Evolutionary conservation across 2,329 filamentous ascomycete species (phyloP), one percentile per base, ranked within the genome.

Genomic region (Fusarium albosuccineum): DNA sequence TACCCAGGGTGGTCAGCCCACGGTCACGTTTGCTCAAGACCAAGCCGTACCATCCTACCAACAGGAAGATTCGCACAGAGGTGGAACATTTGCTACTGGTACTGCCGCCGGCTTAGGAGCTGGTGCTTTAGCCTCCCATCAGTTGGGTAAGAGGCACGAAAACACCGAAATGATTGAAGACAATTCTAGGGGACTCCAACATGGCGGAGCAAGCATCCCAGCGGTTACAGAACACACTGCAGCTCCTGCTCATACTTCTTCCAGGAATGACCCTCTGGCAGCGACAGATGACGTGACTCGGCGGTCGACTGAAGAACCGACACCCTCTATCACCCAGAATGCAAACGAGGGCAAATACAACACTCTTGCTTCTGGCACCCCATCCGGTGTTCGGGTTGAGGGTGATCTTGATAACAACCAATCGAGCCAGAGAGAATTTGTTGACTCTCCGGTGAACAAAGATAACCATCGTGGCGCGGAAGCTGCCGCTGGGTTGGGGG

Each of bases 321-420:
- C 53, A 5, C 52, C 50, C 4, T 41, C 53, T 0, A 34, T 66
- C 3, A 46, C 58, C 0, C 62, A 68, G 1, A 56, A 64, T 2
- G 68, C 68, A 5, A 71, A 71, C 6, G 37, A 62, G 11, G 68
- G 68, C 33, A 60, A 71, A 55, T 71, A 71, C 16, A 71, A 71
- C 17, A 62, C 57, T 2, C 66, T 71, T 9, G 9, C 68, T 2
- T 71, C 68, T 6, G 68, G 68, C 0, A 71, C 68, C 3, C 68
- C 68, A 0, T 71, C 68, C 1, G 68, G 68, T 14, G 34, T 71
- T 0, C 57, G 33, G 3, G 49, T 60, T 6, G 68, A 61, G 0
- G 57, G 55, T 3, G 26, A 54, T 6, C 1, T 37, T 3, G 7
- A 39, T 0, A 45, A 42, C 7, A 42, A 9, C 36, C 40, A 17